A percentile compares a stretch with the other conserved stretches of the same genome.
Conservation (phyloP, 805 yeast species). For the Pichia nakasei region DNA sequence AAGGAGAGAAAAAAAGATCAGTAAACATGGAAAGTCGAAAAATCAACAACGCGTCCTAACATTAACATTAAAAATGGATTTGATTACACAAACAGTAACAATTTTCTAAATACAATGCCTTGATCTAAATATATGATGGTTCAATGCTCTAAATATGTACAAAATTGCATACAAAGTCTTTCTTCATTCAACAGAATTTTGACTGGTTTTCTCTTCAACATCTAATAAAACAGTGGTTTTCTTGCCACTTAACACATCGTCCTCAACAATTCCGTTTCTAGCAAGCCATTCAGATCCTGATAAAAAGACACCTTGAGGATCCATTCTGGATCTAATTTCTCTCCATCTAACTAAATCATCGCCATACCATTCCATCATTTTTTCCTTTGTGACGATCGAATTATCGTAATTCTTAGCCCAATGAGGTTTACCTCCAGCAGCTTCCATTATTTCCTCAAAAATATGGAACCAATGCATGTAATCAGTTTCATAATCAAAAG, state of each 20-base stretch:
- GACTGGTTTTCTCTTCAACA: not conserved
- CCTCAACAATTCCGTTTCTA: conserved; percentile 61
- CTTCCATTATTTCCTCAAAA: conserved; percentile 72
- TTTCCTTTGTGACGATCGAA: conserved; percentile 70
- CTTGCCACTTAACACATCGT: not conserved
- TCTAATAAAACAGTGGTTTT: not conserved
- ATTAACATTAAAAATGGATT: too few relatives aligned
- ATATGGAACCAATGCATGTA: conserved; percentile 71
- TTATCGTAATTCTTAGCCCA: conserved; percentile 96
- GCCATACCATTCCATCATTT: conserved; percentile 74
- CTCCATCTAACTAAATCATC: conserved; percentile 55
- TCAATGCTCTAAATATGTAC: too few relatives aligned
- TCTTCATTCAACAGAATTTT: not conserved
- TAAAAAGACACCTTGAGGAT: conserved; percentile 76
- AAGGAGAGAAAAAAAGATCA: not conserved
- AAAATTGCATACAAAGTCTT: too few relatives aligned
- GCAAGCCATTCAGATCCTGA: conserved; percentile 73
- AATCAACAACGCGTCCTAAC: too few relatives aligned
- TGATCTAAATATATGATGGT: too few relatives aligned
- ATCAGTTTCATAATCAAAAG: conserved; percentile 70
- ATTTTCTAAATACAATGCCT: too few relatives aligned
- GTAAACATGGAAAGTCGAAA: too few relatives aligned
- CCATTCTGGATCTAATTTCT: conserved; percentile 54
- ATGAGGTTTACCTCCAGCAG: conserved; percentile 89
- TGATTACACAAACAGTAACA: too few relatives aligned